Evolutionary conservation across 1,284 basidiomycete species (phyloP).

Genomic region (Phellopilus nigrolimitatus): DNA sequence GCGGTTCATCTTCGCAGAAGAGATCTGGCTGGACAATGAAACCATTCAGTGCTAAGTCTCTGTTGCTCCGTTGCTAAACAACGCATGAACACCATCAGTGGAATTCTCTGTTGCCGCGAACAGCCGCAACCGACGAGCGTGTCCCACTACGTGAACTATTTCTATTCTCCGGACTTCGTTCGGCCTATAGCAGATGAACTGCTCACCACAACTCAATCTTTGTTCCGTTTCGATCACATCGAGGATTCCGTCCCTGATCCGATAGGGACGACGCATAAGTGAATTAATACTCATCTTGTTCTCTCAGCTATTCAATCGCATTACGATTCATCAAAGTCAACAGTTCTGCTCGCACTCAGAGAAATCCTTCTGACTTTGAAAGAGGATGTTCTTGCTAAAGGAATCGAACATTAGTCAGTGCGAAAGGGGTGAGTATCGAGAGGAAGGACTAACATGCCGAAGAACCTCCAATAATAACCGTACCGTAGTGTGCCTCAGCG

Average conservation of each 20-base stretch:
- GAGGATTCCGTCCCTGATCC: neutral
- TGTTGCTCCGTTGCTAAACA: slow-evolving; percentile 12
- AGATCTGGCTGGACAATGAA: neutral
- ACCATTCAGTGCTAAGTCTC: neutral
- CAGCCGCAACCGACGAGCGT: slow-evolving; percentile 8
- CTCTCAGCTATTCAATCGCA: neutral
- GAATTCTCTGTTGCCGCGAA: slow-evolving; percentile 10
- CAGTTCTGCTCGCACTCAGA: too few species aligned
- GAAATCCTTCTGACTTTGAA: too few species aligned
- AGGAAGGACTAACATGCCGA: too few species aligned
- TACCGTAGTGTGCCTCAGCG: too few species aligned
- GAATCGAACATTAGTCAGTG: too few species aligned
- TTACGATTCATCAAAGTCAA: too few species aligned
- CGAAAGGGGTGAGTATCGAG: too few species aligned
- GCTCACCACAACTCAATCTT: neutral
- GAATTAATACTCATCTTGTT: too few species aligned
- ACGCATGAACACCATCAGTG: slow-evolving; percentile 16
- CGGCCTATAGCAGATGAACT: neutral
- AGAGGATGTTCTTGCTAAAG: too few species aligned
- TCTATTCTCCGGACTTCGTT: slow-evolving; percentile 11
- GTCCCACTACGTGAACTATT: slow-evolving; percentile 11
- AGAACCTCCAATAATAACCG: too few species aligned
- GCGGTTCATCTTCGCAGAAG: slow-evolving; percentile 11
- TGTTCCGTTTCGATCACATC: neutral
- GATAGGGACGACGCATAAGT: neutral